Base-by-base conservation (phyloP, 805 yeast genomes). In the Huiozyma naganishii region DNA sequence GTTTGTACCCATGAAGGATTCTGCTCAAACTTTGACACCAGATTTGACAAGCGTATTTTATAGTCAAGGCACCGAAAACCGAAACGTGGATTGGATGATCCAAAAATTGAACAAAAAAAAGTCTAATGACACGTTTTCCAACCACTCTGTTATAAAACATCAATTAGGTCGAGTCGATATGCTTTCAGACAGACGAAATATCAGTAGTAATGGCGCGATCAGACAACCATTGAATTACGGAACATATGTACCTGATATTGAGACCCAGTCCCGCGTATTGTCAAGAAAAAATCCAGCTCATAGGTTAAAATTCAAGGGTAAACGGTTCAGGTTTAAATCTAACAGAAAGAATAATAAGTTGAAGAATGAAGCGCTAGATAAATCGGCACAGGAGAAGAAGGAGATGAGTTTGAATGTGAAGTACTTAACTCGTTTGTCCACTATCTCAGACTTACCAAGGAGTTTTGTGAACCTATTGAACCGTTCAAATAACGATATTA, bases 11-110 rank as follows among this genome's bases (percentile, higher is more conserved):
- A 39, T 59, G 41, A 63, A 63, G 43, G 49, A 53, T 39, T 62
- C 66, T 1, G 52, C 62, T 2, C 66, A 61, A 42, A 63, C 67
- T 0, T 37, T 63, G 17, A 60, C 62, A 1, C 61, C 66, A 11
- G 56, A 53, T 27, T 46, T 54, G 48, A 64, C 57, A 12, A 40
- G 29, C 11, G 17, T 7, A 13, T 33, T 40, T 27, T 7, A 40
- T 9, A 27, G 29, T 6, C 32, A 36, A 11, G n/a, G n/a, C 6
- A 35, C 8, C 23, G 37, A 7, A 6, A 13, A 30, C 9, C 10
- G 33, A 7, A 23, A 13, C 7, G 13, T 29, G 8, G 30, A 38
- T 7, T 43, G 49, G 44, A 17, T 39, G 6, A 28, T 41, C 28
- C 33, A 41, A 13, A 42, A 34, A 7, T 27, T 46, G 2, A 32